Evolutionary conservation across 805 yeast species (phyloP), one percentile per base, ranked within the genome.

Genomic region (Candida namnaoensis): DNA sequence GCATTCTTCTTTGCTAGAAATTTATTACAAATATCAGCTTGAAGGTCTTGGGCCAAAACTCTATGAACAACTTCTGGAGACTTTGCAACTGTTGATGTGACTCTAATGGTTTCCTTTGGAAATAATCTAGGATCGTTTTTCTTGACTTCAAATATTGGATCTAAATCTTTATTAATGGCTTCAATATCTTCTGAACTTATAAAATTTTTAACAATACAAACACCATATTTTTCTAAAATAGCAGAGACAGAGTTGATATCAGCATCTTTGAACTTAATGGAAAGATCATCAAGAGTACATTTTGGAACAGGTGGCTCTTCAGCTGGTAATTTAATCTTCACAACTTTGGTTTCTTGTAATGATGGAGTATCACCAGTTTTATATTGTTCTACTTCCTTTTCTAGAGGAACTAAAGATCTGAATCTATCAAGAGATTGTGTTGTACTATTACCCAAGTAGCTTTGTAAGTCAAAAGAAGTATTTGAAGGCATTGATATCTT

Each of bases 211-310:
- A 52, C 46, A 30, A 52, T 40, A 35, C 49, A 47, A 9, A 53
- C 57, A 13, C 57, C 57, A 10, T 50, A 50, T 19, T 44, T 50
- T 35, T 52, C 47, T 24, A 53, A 38, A 26, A 47, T 48, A 3
- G 27, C 39, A 14, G 41, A 38, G 25, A 25, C 41, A 38, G 44
- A 41, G 35, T 38, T 42, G 23, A 14, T 41, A 40, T 15, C 47
- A 8, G 46, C 47, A 32, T 38, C 33, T 3, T 15, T 5, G 5
- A n/a, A 23, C 14, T n/a, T 8, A 5, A 38, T 7, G 10, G 24
- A 5, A 2, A 38, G 5, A 14, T 38, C 40, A 14, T 33, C 19
- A 19, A 38, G 14, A 7, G 37, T 34, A 12, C 24, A 9, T 11
- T 34, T 33, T 26, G 40, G 40, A 11, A 26, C 39, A 13, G 39